Evolutionary conservation across 495 filamentous ascomycete genomes (phyloP).

Genomic region (Xylaria longipes): DNA sequence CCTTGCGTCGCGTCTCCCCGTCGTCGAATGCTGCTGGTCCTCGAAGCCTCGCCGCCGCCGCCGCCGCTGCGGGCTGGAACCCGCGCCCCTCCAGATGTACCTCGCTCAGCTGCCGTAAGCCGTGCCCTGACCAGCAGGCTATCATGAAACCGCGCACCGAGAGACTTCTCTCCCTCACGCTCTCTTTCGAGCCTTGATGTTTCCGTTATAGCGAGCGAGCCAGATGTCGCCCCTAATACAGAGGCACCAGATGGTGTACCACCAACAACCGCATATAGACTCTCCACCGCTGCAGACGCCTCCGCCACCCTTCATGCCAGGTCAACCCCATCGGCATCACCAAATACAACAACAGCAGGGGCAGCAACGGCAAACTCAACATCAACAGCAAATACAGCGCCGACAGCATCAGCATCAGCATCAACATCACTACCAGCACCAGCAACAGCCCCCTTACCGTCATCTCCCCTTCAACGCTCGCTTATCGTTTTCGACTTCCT

Average conservation of each 20-base stretch:
- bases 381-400: background rate
- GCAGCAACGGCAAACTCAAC: background rate
- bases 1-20: background rate
- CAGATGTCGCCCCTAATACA: slow-evolving; percentile 55
- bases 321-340: slow-evolving; percentile 25
- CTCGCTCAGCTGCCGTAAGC: slow-evolving; percentile 38
- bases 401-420: background rate
- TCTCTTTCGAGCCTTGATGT: slow-evolving; percentile 30
- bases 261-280: slow-evolving; percentile 43
- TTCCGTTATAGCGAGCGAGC: slow-evolving; percentile 27
- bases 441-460: slow-evolving; percentile 5
- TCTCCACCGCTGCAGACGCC: slow-evolving; percentile 41
- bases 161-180: slow-evolving; percentile 27
- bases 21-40: slow-evolving; percentile 11
- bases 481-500: slow-evolving; percentile 21
- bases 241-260: slow-evolving; percentile 57
- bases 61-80: slow-evolving; percentile 22
- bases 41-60: slow-evolving; percentile 15
- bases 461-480: slow-evolving; percentile 26
- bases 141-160: slow-evolving; percentile 44
- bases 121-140: slow-evolving; percentile 47
- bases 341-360: background rate
- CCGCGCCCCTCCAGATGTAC: slow-evolving; percentile 36
- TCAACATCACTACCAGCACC: background rate
- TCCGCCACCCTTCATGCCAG: slow-evolving; percentile 37